A percentile compares a stretch with the other conserved stretches of the same genome.
These are phyloP conservation scores for Scopulariopsis brevicaulis DNA, from an alignment of 2,329 filamentous ascomycete genomes.

Conservation along the genomic window DNA sequence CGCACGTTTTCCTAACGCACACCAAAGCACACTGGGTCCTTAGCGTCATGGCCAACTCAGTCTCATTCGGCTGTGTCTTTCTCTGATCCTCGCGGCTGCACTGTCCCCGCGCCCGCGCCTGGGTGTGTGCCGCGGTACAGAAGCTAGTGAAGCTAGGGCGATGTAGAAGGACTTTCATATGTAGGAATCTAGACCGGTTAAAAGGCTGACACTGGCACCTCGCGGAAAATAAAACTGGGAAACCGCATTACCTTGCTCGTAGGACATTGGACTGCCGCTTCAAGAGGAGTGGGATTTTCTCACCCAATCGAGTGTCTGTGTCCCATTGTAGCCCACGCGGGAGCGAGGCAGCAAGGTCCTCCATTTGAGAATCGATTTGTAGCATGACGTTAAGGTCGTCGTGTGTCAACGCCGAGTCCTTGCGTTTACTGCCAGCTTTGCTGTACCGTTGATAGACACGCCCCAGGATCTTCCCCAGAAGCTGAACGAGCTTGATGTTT, in stretches of 20 bases:
- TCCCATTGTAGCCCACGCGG: conserved; percentile 3
- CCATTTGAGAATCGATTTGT: conserved; percentile 6
- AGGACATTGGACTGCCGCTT: conserved; percentile 9
- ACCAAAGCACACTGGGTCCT: conserved; percentile 15
- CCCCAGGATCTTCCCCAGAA: conserved; percentile 17
- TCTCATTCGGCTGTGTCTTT: conserved; percentile 8
- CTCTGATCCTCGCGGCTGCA: background rate
- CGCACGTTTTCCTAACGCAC: conserved; percentile 17
- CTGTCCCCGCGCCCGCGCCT: background rate
- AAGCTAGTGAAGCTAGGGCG: conserved; percentile 20
- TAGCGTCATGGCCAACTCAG: conserved; percentile 13
- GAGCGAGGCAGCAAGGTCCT: conserved; percentile 5
- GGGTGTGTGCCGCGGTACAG: conserved; percentile 13
- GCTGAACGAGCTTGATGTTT: conserved; percentile 9
- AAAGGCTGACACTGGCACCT: background rate
- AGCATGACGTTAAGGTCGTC: conserved; percentile 5
- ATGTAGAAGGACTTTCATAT: conserved; percentile 20
- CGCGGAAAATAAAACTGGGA: background rate
- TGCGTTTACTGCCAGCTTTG: background rate
- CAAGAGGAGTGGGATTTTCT: conserved; percentile 1
- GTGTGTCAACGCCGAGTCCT: background rate
- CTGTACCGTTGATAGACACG: conserved; percentile 17
- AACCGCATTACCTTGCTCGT: background rate
- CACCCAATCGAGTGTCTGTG: background rate
- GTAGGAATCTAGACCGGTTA: conserved; percentile 13